Percentiles rank a stretch among this genome's conserved stretches.
Evolutionary conservation across 768 basidiomycete genomes (phyloP).

Genomic region (Exidia glandulosa): DNA sequence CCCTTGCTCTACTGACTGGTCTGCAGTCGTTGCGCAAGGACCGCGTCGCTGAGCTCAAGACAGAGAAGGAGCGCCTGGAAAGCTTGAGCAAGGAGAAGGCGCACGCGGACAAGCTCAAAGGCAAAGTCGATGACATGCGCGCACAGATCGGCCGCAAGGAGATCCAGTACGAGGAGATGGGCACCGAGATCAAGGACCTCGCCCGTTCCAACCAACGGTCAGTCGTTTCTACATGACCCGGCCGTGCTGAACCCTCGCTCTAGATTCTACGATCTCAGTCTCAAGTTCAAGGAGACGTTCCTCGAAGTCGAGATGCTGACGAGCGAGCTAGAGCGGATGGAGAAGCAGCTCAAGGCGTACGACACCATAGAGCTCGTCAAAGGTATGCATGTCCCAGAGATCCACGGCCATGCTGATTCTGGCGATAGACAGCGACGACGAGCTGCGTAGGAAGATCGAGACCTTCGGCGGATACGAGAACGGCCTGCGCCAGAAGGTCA

Average conservation of each 20-base stretch:
- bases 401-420: neutral
- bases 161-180: constrained; percentile 59
- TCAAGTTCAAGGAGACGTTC: constrained; percentile 79
- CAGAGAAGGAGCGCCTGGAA: constrained; percentile 79
- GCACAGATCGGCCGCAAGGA: constrained; percentile 57
- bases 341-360: constrained; percentile 49
- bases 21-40: constrained; percentile 95
- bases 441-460: constrained; percentile 32
- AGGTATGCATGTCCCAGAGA: constrained; percentile 34
- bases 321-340: constrained; percentile 47
- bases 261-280: constrained; percentile 75
- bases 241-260: too few relatives aligned
- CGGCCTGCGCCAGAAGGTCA: constrained; percentile 29
- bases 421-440: constrained; percentile 55
- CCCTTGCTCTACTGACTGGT: too few relatives aligned
- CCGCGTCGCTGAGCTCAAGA: constrained; percentile 78
- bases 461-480: constrained; percentile 32
- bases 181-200: constrained; percentile 50
- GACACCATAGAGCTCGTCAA: constrained; percentile 55
- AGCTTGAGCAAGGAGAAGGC: constrained; percentile 71
- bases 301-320: constrained; percentile 54
- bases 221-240: too few relatives aligned
- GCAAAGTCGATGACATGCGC: constrained; percentile 50
- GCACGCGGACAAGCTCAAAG: constrained; percentile 74
- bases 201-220: constrained; percentile 53